Conservation (phyloP, 306 rosid species). For the Spatholobus suberectus region DNA sequence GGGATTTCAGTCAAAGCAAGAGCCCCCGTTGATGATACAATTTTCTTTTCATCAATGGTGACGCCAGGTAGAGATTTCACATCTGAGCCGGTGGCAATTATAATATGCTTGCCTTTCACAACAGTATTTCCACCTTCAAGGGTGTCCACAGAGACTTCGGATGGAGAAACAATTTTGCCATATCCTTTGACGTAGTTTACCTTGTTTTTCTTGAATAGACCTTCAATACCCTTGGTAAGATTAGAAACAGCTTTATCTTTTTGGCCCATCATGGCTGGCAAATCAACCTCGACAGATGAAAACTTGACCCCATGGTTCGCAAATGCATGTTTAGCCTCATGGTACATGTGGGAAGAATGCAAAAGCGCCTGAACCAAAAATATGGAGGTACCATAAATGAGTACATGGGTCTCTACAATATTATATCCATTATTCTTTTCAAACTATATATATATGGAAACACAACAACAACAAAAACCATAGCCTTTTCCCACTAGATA, state of each 20-base stretch:
- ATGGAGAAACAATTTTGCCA: slow-evolving; percentile 82
- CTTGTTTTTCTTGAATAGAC: slow-evolving; percentile 96
- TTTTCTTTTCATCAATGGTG: slow-evolving; percentile 92
- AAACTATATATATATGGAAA: not conserved
- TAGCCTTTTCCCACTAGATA: not conserved
- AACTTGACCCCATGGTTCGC: slow-evolving; percentile 82
- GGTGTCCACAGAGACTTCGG: slow-evolving; percentile 89
- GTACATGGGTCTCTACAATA: not conserved
- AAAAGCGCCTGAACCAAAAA: slow-evolving; percentile 78
- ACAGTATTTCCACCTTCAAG: slow-evolving; percentile 73
- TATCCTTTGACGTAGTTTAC: slow-evolving; percentile 95
- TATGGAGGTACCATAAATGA: slow-evolving; percentile 24
- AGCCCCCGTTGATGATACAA: slow-evolving; percentile 96
- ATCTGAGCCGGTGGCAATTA: slow-evolving; percentile 96
- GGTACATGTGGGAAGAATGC: slow-evolving; percentile 97
- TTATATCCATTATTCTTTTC: not conserved
- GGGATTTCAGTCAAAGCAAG: slow-evolving; percentile 88
- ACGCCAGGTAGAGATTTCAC: slow-evolving; percentile 91
- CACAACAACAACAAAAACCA: not conserved
- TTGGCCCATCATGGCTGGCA: slow-evolving; percentile 93
- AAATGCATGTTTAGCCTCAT: slow-evolving; percentile 93
- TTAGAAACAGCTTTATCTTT: slow-evolving; percentile 89
- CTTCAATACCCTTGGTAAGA: slow-evolving; percentile 94
- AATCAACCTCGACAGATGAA: slow-evolving; percentile 86
- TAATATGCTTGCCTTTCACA: slow-evolving; percentile 88